These are phyloP conservation scores for Diaporthe australafricana DNA, from an alignment of 2,329 filamentous ascomycete genomes.

Conservation along the genomic window DNA sequence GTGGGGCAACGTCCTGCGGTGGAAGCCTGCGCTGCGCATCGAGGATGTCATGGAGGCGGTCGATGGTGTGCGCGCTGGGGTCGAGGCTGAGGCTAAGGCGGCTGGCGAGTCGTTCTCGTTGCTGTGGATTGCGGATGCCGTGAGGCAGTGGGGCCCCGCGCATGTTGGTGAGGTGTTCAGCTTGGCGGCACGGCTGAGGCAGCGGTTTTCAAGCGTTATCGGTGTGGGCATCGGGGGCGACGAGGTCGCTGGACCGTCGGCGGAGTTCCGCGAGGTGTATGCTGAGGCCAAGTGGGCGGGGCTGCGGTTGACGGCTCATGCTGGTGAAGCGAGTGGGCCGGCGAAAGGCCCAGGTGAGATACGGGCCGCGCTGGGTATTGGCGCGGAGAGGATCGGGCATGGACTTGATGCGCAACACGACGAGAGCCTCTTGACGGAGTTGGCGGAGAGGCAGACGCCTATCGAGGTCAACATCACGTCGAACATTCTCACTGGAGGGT, in stretches of 20 bases:
- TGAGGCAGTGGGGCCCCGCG: slow-evolving; percentile 33
- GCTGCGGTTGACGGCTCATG: slow-evolving; percentile 37
- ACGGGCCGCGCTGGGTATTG: slow-evolving; percentile 33
- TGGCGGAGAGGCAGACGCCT: slow-evolving; percentile 30
- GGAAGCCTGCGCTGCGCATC: slow-evolving; percentile 35
- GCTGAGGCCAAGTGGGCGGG: slow-evolving; percentile 34
- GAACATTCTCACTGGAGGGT: slow-evolving; percentile 36
- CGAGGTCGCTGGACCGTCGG: slow-evolving; percentile 34
- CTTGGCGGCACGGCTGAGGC: slow-evolving; percentile 32
- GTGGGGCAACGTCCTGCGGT: slow-evolving; percentile 38
- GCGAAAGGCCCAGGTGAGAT: slow-evolving; percentile 36
- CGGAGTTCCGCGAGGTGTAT: slow-evolving; percentile 36
- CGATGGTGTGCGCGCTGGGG: slow-evolving; percentile 23
- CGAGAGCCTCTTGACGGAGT: slow-evolving; percentile 29
- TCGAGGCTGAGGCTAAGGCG: slow-evolving; percentile 1
- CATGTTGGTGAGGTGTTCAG: slow-evolving; percentile 33
- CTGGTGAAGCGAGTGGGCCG: slow-evolving; percentile 37
- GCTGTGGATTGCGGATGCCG: slow-evolving; percentile 36
- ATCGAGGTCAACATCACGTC: slow-evolving; percentile 39
- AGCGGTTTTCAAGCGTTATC: slow-evolving; percentile 35
- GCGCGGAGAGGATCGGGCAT: slow-evolving; percentile 37
- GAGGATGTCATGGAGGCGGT: slow-evolving; percentile 37
- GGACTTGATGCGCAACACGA: slow-evolving; percentile 37
- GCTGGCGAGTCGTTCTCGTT: slow-evolving; percentile 21
- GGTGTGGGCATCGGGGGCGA: slow-evolving; percentile 38